Base-by-base conservation (phyloP, 2,329 filamentous ascomycete species). In the Botrytis hyacinthi region DNA sequence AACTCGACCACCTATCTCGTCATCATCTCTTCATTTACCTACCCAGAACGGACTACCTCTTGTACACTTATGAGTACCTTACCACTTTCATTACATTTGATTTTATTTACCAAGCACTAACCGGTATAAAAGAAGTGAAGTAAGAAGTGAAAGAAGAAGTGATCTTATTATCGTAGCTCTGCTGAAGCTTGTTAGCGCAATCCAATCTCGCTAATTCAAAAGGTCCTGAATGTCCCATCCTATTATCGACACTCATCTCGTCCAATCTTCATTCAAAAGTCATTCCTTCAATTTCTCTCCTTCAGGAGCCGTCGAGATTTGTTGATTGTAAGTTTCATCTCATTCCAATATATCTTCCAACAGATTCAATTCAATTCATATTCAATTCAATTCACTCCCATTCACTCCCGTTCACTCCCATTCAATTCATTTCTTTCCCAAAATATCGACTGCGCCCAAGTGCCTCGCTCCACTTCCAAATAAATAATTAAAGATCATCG, bases 191-290 rank as follows among this genome's bases (percentile, higher is more conserved):
- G 8, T 72, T 68, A 72, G 71, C 62, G 62, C 62, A 72, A 48
- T 72, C 71, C 62, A 72, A 72, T 72, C 71, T 72, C 71, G 71
- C 71, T 72, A 72, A 72, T 72, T 68, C n/a, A 72, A 60, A 51
- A 51, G 32, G 65, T 67, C 40, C 63, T 68, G 62, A 57, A 68
- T 68, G 63, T 67, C 54, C 62, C 62, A 72, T 72, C 71, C 57
- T 60, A 72, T 72, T 72, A 72, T 72, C 71, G 62, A 72, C 63
- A 37, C 59, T 59, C 51, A 59, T 66, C 62, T 68, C 70, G 44
- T 32, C 61, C 61, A 57, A 72, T 72, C 40, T 57, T 72, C 71
- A 68, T 59, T 51, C 48, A 54, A 69, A 72, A 67, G 62, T 57
- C 62, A 18, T 57, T 72, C 71, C 60, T 72, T 72, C 54, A 67